A percentile compares a stretch with the other conserved stretches of the same genome.
These are phyloP conservation scores for Cicer chorassanicum DNA, from an alignment of 306 rosid species.

Conservation along the genomic window DNA sequence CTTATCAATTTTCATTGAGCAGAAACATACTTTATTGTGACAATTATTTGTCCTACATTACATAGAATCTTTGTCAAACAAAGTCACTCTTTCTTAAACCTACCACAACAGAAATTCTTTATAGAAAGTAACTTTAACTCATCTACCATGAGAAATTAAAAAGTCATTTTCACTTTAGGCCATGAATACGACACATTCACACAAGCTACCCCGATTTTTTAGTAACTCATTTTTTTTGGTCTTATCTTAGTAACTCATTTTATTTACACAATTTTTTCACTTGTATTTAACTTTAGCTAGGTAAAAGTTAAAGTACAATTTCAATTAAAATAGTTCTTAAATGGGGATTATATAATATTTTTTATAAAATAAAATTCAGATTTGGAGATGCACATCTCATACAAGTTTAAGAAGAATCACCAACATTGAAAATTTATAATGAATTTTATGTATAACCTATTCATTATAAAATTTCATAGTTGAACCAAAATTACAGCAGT, in stretches of 20 bases:
- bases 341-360: no score
- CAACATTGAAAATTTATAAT: no score
- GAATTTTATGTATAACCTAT: no score
- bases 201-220: constrained; percentile 18
- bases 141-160: constrained; percentile 14
- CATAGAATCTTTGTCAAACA: constrained; percentile 24
- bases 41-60: constrained; percentile 43
- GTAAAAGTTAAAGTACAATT: no score
- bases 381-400: no score
- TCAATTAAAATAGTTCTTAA: no score
- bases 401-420: no score
- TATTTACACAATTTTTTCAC: background rate
- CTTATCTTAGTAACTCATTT: background rate
- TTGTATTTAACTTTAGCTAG: no score
- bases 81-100: constrained; percentile 36
- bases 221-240: background rate
- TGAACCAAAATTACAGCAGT: no score
- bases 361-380: no score
- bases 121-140: constrained; percentile 47
- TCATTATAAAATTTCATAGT: no score
- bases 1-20: constrained; percentile 24
- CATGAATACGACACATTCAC: constrained; percentile 19
- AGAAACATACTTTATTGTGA: constrained; percentile 17
- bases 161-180: constrained; percentile 7
- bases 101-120: constrained; percentile 43